phyloP scores from a whole-genome alignment of 1,284 basidiomycete species.

The Takashimella tepidaria region DNA sequence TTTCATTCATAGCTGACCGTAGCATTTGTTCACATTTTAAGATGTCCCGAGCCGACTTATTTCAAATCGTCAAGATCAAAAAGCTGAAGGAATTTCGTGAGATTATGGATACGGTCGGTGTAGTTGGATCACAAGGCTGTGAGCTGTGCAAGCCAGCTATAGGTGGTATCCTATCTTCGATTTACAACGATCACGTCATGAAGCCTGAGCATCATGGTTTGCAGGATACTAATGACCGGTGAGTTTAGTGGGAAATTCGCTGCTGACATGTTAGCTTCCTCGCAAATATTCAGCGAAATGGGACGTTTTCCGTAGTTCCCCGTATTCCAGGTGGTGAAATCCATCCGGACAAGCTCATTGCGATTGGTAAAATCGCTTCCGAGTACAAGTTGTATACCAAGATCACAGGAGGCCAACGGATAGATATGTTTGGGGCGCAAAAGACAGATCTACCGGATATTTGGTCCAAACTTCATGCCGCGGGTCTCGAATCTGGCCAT shows the following conservation, averaged over 20 bases:
- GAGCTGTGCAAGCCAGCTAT: constrained; percentile 69
- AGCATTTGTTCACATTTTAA: constrained; percentile 65
- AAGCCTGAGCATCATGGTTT: constrained; percentile 60
- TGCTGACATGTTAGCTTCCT: constrained; percentile 49
- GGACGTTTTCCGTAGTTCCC: constrained; percentile 68
- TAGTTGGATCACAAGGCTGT: constrained; percentile 58
- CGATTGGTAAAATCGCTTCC: constrained; percentile 63
- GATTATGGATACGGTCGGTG: constrained; percentile 56
- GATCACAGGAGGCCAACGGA: constrained; percentile 61
- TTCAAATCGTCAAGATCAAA: constrained; percentile 64
- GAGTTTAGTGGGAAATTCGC: neutral
- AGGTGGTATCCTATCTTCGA: constrained; percentile 61
- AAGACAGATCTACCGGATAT: constrained; percentile 71
- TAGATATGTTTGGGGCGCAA: constrained; percentile 68
- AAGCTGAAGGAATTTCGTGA: constrained; percentile 57
- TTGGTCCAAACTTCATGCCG: constrained; percentile 63
- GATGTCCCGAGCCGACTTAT: constrained; percentile 64
- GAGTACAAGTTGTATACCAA: constrained; percentile 69
- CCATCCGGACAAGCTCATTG: constrained; percentile 64
- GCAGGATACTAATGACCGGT: constrained; percentile 52
- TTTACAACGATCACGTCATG: constrained; percentile 63
- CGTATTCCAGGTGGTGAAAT: constrained; percentile 54
- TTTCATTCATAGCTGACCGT: neutral
- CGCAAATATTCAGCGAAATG: constrained; percentile 72
- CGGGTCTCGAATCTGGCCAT: constrained; percentile 70